These are phyloP conservation scores for Mikania micrantha DNA, from an alignment of 129 eudicot species.

Conservation along the genomic window DNA sequence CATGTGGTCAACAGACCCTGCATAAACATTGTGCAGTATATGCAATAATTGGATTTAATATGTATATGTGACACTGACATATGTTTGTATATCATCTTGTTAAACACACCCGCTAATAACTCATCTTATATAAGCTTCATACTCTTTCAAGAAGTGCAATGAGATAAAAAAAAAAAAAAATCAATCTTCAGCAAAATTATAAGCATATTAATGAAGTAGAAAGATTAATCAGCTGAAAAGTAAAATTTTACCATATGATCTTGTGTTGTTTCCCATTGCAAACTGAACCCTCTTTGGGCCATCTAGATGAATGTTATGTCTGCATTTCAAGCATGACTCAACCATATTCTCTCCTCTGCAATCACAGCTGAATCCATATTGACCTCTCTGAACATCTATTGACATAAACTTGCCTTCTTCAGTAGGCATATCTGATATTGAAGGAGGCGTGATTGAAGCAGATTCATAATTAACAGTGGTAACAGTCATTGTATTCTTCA, in stretches of 20 bases:
- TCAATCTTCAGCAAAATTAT: not conserved
- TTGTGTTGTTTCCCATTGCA: constrained; percentile 32
- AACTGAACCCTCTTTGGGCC: constrained; percentile 81
- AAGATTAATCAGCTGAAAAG: constrained; percentile 10
- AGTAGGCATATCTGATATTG: constrained; percentile 38
- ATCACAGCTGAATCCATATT: constrained; percentile 27
- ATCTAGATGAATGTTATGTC: constrained; percentile 26
- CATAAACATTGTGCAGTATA: constrained; percentile 35
- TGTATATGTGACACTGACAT: not conserved
- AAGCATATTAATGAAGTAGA: not conserved
- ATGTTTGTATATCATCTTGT: constrained; percentile 11
- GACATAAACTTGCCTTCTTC: constrained; percentile 34
- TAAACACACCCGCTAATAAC: not conserved
- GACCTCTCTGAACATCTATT: constrained; percentile 35
- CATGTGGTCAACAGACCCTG: constrained; percentile 60
- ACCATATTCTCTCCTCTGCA: constrained; percentile 30
- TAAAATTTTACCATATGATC: constrained; percentile 49
- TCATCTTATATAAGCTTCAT: constrained; percentile 2
- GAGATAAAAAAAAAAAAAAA: not conserved
- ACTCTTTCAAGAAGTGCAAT: not conserved
- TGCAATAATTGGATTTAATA: constrained; percentile 32
- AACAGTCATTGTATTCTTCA: constrained; percentile 29
- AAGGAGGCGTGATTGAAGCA: constrained; percentile 56
- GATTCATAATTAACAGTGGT: constrained; percentile 39
- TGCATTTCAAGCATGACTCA: constrained; percentile 31